Evolutionary conservation across 345 rosid genomes (phyloP), one percentile per base, ranked within the genome.

Genomic region (Rhodamnia argentea): DNA sequence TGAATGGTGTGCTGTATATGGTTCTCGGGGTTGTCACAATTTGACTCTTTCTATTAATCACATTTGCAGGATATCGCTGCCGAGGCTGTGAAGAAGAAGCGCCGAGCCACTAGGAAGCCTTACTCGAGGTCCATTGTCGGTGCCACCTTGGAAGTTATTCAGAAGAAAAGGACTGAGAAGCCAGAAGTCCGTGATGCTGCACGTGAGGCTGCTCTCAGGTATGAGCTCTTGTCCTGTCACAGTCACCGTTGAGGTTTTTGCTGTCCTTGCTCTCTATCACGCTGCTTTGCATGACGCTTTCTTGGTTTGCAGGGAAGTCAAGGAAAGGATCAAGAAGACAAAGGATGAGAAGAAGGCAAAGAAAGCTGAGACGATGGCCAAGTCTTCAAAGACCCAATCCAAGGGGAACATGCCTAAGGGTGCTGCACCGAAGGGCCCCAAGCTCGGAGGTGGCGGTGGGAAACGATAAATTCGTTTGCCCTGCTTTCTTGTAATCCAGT

Each of bases 261-360:
- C 59, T 47, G 60, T 20, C 51, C 42, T 40, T 26, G 37, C 50
- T 32, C 2, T 4, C 55, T 15, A 29, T 14, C 37, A n/a, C 32
- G 15, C 37, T n/a, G 52, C 13, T 86, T 83, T 70, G 74, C 27
- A 70, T 75, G 59, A 58, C 20, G 52, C 37, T 47, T 59, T 51
- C 14, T 27, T 27, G 32, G 53, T 47, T 86, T 6, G 56, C 83
- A 87, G 88, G 64, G 88, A 87, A 84, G 84, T 87, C 32, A 87
- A 83, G 86, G 88, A 87, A 83, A 87, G 88, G 76, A 76, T 84
- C 76, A 84, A 87, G 86, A 87, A 87, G 83, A 84, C 86, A 16
- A 87, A 87, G 84, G 88, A 87, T 75, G 86, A 87, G n/a, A 87
- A 87, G 88, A 87, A 87, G 88, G 88, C 86, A 3, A 87, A 87